Conservation (phyloP, 306 rosid species). For the Casuarina glauca region DNA sequence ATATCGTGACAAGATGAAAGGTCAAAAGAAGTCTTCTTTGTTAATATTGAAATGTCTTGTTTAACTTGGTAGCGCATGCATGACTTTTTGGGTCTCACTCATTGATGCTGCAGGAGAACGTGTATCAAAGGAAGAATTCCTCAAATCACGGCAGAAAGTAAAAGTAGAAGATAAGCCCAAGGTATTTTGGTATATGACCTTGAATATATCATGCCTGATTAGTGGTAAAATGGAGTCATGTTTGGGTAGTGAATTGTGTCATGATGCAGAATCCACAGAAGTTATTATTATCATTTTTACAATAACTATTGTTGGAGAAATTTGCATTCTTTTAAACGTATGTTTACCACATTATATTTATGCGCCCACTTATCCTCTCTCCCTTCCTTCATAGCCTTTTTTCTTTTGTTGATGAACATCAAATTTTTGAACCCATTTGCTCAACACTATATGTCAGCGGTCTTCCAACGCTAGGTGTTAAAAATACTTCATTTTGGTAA, state of each 20-base stretch:
- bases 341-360: not conserved
- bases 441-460: not conserved
- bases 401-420: not conserved
- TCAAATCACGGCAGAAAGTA: constrained; percentile 67
- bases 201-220: not conserved
- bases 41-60: constrained; percentile 11
- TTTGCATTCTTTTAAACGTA: not conserved
- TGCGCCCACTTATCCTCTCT: not conserved
- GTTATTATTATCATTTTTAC: not conserved
- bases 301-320: not conserved
- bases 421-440: not conserved
- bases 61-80: not conserved
- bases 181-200: constrained; percentile 41
- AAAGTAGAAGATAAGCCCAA: constrained; percentile 83
- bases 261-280: not conserved
- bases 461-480: not conserved
- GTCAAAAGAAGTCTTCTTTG: constrained; percentile 38
- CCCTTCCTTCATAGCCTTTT: not conserved
- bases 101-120: constrained; percentile 59
- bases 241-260: not conserved
- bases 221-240: not conserved
- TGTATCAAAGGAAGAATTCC: constrained; percentile 65
- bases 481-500: not conserved
- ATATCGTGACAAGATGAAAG: constrained; percentile 79
- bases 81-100: constrained; percentile 15